Evolutionary conservation across 805 yeast species (phyloP).

Genomic region (Ogataea populi-albae): DNA sequence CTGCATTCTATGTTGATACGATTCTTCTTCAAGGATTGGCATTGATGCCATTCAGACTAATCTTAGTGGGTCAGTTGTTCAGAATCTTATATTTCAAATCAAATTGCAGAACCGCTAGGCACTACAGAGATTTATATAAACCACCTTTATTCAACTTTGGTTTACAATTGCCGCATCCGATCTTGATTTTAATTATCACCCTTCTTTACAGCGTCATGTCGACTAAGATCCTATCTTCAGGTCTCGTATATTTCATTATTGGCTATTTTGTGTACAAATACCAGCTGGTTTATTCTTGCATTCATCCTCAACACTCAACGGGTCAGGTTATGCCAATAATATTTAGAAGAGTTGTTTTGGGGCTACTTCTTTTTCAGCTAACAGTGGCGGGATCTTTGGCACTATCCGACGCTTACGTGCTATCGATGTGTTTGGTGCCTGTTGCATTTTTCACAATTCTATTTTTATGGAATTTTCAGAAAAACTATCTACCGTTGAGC

Average conservation of each 20-base stretch:
- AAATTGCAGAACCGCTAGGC: constrained; percentile 78
- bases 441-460: constrained; percentile 67
- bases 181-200: constrained; percentile 79
- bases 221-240: constrained; percentile 80
- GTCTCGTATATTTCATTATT: constrained; percentile 74
- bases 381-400: constrained; percentile 89
- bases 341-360: constrained; percentile 76
- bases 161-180: constrained; percentile 85
- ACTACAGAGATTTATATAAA: constrained; percentile 66
- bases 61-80: constrained; percentile 74
- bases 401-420: constrained; percentile 71
- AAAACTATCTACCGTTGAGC: constrained; percentile 74
- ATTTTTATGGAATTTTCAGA: constrained; percentile 77
- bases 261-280: constrained; percentile 91
- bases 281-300: constrained; percentile 84
- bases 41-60: constrained; percentile 83
- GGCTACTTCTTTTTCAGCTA: constrained; percentile 78
- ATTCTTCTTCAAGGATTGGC: constrained; percentile 81
- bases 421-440: constrained; percentile 72
- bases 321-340: constrained; percentile 96
- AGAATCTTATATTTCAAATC: constrained; percentile 67
- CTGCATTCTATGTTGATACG: constrained; percentile 87
- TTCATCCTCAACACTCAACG: constrained; percentile 94
- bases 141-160: constrained; percentile 96
- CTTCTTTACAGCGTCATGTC: constrained; percentile 87